These are phyloP conservation scores for Sanghuangporus weigelae DNA, from an alignment of 1,284 basidiomycete species.

Conservation along the genomic window DNA sequence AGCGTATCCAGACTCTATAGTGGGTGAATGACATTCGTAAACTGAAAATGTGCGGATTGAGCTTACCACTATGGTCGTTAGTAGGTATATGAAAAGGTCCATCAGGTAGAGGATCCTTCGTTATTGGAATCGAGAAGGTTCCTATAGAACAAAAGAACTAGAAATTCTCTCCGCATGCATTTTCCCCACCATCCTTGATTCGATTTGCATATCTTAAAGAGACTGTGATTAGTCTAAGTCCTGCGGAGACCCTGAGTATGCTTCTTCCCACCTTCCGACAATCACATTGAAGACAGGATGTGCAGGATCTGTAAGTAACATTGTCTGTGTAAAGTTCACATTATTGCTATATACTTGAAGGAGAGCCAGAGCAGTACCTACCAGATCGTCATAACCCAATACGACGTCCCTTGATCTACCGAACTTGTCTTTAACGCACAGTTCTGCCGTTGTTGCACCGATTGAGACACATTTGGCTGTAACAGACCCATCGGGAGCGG, in stretches of 20 bases:
- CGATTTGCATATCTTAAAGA: constrained; percentile 20
- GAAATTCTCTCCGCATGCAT: no score
- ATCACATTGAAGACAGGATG: constrained; percentile 14
- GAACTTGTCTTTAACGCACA: constrained; percentile 21
- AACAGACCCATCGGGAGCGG: constrained; percentile 21
- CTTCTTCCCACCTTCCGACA: constrained; percentile 9
- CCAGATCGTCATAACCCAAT: constrained; percentile 17
- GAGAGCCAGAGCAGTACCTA: neutral
- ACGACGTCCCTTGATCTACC: constrained; percentile 8
- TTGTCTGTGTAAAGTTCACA: neutral
- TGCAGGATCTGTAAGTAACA: neutral
- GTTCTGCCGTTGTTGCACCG: constrained; percentile 18
- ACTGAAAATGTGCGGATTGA: neutral
- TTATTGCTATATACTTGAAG: neutral
- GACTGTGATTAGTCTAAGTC: neutral
- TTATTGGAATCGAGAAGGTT: constrained; percentile 51
- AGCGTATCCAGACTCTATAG: constrained; percentile 37
- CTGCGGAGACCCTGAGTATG: neutral
- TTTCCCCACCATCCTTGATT: constrained; percentile 19
- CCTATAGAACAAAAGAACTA: constrained; percentile 26
- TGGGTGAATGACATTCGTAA: neutral
- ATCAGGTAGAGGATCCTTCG: constrained; percentile 39
- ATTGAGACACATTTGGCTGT: constrained; percentile 20
- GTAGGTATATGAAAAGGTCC: constrained; percentile 46
- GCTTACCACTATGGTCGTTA: constrained; percentile 31